Evolutionary conservation across 2,329 filamentous ascomycete species (phyloP).

Genomic region (Hypomyces perniciosus): DNA sequence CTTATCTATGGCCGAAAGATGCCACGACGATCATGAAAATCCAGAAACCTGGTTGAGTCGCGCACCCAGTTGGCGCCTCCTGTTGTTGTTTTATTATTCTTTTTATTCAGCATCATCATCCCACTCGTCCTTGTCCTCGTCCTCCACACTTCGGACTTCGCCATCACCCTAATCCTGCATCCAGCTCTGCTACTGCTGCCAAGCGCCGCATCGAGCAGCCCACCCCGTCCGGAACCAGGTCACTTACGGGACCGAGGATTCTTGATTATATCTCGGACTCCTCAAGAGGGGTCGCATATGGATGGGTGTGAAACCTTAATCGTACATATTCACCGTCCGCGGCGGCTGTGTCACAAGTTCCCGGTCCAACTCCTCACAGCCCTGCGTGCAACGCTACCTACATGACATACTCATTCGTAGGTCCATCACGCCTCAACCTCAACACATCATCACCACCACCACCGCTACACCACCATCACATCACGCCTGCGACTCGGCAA

Average conservation of each 20-base stretch:
- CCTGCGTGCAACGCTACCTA: neutral
- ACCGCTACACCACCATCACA: too few relatives aligned
- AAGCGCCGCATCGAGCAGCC: neutral
- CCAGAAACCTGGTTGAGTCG: too few relatives aligned
- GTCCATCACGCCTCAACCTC: too few relatives aligned
- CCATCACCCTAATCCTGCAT: neutral
- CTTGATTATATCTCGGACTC: neutral
- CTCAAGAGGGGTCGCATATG: neutral
- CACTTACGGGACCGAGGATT: too few relatives aligned
- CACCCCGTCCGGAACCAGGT: neutral
- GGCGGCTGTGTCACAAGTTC: slow-evolving; percentile 8
- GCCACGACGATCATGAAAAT: too few relatives aligned
- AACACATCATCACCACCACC: too few relatives aligned
- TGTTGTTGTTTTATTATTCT: neutral
- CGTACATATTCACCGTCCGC: neutral
- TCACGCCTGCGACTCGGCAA: too few relatives aligned
- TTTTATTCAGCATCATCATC: neutral
- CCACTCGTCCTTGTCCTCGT: neutral
- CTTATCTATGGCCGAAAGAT: neutral
- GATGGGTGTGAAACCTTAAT: slow-evolving; percentile 11
- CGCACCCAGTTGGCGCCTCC: too few relatives aligned
- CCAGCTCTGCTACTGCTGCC: too few relatives aligned
- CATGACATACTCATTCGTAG: neutral
- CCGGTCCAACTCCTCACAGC: slow-evolving; percentile 1
- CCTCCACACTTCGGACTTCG: neutral